phyloP scores from a whole-genome alignment of 78 protist species.

The Chrysochromulina parva region DNA sequence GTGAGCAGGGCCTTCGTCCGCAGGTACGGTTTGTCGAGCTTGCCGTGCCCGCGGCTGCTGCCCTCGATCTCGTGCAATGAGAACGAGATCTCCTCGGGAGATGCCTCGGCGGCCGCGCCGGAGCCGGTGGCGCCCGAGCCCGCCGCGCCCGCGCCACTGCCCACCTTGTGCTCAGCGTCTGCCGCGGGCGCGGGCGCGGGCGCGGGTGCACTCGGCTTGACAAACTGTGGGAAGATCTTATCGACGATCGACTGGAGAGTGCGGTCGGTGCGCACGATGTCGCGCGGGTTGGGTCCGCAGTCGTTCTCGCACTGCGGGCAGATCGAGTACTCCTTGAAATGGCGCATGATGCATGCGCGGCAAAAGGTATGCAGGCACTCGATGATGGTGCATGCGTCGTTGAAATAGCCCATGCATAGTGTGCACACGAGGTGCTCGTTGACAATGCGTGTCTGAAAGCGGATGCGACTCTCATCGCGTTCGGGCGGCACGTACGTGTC shows the following conservation, averaged over 20 bases:
- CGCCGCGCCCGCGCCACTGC: no score
- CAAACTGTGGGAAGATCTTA: not conserved
- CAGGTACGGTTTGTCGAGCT: not conserved
- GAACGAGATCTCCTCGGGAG: not conserved
- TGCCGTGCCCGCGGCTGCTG: not conserved
- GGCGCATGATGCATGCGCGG: not conserved
- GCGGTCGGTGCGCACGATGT: constrained; percentile 6
- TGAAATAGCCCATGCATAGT: constrained; percentile 7
- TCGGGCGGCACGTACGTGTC: not conserved
- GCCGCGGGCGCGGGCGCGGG: not conserved
- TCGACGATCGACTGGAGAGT: not conserved
- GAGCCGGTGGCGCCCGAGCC: not conserved
- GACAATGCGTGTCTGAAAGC: not conserved
- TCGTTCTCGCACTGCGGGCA: not conserved
- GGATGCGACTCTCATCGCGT: not conserved
- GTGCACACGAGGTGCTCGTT: not conserved
- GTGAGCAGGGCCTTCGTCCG: not conserved
- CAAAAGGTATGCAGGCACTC: constrained; percentile 13
- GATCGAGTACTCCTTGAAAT: not conserved
- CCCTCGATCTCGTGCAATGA: not conserved
- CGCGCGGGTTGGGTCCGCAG: not conserved
- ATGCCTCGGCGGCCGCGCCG: not conserved
- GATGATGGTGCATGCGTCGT: not conserved
- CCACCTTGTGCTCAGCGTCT: no score
- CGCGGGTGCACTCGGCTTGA: not conserved